A percentile compares a stretch with the other conserved stretches of the same genome.
These are phyloP conservation scores for Blastosporella zonata DNA, from an alignment of 1,284 basidiomycete genomes.

Conservation along the genomic window DNA sequence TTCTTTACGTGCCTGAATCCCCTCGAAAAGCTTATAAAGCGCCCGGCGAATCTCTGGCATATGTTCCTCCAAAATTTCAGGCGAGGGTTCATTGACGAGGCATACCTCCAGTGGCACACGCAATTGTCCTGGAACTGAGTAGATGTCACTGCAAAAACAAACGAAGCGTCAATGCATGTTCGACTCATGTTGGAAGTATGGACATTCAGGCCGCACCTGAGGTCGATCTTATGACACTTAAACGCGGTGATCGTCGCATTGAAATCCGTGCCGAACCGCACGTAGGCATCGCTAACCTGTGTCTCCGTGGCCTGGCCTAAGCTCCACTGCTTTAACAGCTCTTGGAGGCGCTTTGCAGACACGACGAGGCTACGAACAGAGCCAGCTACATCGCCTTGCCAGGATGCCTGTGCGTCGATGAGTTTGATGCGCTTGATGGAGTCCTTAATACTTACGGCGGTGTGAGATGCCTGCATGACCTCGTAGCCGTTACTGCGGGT, in stretches of 20 bases:
- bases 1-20: constrained; percentile 81
- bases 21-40: constrained; percentile 78
- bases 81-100: constrained; percentile 82
- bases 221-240: constrained; percentile 72
- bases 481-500: too few relatives aligned
- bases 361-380: constrained; percentile 84
- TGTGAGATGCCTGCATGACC: too few relatives aligned
- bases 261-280: constrained; percentile 91
- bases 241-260: constrained; percentile 85
- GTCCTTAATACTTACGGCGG: too few relatives aligned
- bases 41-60: constrained; percentile 80
- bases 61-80: constrained; percentile 68
- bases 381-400: constrained; percentile 46
- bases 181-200: background rate
- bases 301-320: constrained; percentile 63
- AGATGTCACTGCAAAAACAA: constrained; percentile 65
- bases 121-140: constrained; percentile 77
- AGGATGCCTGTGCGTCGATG: too few relatives aligned
- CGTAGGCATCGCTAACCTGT: constrained; percentile 90
- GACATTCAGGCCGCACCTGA: constrained; percentile 53
- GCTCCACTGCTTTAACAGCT: constrained; percentile 78
- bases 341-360: constrained; percentile 85
- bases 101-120: constrained; percentile 82
- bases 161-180: background rate
- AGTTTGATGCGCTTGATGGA: too few relatives aligned